Evolutionary conservation across 2,329 filamentous ascomycete species (phyloP).

Genomic region (Colletotrichum sp.): DNA sequence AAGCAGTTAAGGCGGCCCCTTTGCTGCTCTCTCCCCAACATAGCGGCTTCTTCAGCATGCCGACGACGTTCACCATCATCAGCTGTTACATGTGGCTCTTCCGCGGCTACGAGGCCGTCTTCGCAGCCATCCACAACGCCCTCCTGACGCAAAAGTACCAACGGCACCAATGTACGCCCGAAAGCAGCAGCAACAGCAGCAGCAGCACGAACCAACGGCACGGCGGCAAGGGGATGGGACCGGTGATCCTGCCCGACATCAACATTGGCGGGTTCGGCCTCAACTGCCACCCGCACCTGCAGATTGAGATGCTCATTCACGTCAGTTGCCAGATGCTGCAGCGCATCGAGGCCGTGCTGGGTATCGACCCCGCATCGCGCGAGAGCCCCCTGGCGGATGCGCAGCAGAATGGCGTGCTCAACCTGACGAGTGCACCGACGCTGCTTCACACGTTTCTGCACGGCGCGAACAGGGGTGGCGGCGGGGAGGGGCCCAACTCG

Average conservation of each 20-base stretch:
- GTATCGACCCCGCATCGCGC: not conserved
- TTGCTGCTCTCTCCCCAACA: not conserved
- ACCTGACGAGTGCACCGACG: not conserved
- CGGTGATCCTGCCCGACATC: not conserved
- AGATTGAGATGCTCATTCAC: not conserved
- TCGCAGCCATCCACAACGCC: not conserved
- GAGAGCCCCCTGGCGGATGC: not conserved
- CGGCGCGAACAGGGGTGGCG: not conserved
- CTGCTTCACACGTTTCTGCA: not conserved
- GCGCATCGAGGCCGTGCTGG: not conserved
- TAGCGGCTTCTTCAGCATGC: not conserved
- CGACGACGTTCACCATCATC: not conserved
- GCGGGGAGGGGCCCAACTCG: not conserved
- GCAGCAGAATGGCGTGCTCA: not conserved
- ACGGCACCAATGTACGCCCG: not conserved
- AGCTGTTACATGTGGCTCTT: not conserved
- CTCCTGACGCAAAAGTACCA: not conserved
- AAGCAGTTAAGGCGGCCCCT: not conserved
- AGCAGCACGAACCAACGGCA: not conserved
- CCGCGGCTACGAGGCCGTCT: not conserved
- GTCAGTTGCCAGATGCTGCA: not conserved
- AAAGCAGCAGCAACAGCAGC: too few species aligned
- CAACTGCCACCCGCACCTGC: not conserved
- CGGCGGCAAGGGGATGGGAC: rapidly evolving
- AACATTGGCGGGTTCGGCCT: not conserved